phyloP scores from a whole-genome alignment of 2,329 filamentous ascomycete species.

The Phoma sp. region DNA sequence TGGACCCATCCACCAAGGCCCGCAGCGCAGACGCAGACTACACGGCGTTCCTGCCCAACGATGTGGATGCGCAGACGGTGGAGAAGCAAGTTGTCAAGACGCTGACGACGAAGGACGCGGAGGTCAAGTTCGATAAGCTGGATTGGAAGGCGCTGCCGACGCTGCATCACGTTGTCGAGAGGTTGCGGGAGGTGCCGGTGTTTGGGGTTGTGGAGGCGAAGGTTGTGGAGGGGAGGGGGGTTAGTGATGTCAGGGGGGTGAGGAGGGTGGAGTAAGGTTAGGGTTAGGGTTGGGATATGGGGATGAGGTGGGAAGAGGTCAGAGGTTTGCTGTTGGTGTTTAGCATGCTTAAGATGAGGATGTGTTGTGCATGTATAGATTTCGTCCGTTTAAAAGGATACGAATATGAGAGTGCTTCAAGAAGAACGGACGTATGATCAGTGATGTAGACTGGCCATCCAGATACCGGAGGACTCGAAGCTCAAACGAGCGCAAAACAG shows the following conservation, averaged over 20 bases:
- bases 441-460: too few species aligned
- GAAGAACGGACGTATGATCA: too few species aligned
- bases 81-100: conserved; percentile 46
- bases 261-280: conserved; percentile 19
- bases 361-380: too few species aligned
- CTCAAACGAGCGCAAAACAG: too few species aligned
- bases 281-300: too few species aligned
- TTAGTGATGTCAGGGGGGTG: conserved; percentile 54
- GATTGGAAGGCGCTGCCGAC: conserved; percentile 65
- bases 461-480: too few species aligned
- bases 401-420: too few species aligned
- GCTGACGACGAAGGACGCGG: conserved; percentile 50
- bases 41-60: conserved; percentile 50
- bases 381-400: too few species aligned
- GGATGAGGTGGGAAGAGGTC: too few species aligned
- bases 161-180: conserved; percentile 62
- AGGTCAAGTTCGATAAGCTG: conserved; percentile 55
- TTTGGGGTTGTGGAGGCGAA: conserved; percentile 63
- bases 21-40: conserved; percentile 62
- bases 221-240: conserved; percentile 61
- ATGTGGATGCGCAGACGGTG: conserved; percentile 38
- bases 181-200: conserved; percentile 62
- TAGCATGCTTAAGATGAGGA: too few species aligned
- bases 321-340: too few species aligned
- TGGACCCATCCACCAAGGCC: conserved; percentile 40